Evolutionary conservation across 306 rosid genomes (phyloP).

Genomic region (Inga oerstediana): DNA sequence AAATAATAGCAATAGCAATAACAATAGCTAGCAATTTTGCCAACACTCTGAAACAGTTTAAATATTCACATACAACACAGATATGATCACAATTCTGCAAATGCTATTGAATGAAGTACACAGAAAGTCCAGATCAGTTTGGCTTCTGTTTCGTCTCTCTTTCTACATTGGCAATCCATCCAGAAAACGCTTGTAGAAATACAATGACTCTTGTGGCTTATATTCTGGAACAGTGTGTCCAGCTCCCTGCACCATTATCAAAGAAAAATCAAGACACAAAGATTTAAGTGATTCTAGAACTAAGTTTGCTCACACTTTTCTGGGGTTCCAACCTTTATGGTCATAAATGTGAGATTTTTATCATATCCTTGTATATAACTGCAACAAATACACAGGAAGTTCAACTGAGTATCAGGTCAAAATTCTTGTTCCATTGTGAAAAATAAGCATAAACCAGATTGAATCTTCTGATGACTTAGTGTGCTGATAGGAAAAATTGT

Average conservation of each 20-base stretch:
- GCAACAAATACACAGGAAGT: constrained; percentile 36
- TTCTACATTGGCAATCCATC: constrained; percentile 49
- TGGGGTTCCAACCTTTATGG: constrained; percentile 64
- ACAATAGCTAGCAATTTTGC: background rate
- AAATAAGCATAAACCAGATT: background rate
- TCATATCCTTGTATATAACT: constrained; percentile 78
- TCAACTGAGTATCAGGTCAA: background rate
- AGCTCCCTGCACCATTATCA: constrained; percentile 70
- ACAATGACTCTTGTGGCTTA: constrained; percentile 80
- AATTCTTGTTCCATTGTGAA: background rate
- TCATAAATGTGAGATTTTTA: constrained; percentile 72
- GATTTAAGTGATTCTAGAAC: background rate
- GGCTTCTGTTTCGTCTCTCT: constrained; percentile 1
- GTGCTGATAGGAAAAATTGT: background rate
- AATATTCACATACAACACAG: background rate
- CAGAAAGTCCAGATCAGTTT: constrained; percentile 17
- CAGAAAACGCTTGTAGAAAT: constrained; percentile 72
- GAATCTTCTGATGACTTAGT: background rate
- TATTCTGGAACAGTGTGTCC: constrained; percentile 98
- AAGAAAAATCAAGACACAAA: background rate
- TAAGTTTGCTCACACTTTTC: background rate
- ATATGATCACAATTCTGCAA: background rate
- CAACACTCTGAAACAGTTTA: background rate
- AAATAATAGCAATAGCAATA: background rate
- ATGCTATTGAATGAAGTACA: background rate